A percentile compares a stretch with the other conserved stretches of the same genome.
These are phyloP conservation scores for Fomitopsis pinicola DNA, from an alignment of 1,284 basidiomycete species.

Conservation along the genomic window DNA sequence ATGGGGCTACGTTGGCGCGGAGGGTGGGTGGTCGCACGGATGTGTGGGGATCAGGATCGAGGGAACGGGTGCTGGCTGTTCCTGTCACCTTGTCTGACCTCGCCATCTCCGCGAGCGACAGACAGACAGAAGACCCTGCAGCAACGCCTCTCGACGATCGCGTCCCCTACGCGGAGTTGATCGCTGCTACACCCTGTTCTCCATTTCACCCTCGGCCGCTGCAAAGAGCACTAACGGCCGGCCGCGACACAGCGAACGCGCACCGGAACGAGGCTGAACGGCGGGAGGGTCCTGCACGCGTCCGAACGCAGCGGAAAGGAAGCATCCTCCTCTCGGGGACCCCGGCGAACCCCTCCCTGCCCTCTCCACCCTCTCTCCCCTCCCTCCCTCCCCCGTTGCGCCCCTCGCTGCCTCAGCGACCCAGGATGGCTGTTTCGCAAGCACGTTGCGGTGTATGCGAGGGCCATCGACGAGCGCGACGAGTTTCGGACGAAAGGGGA, in stretches of 20 bases:
- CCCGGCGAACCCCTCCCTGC: too few species aligned
- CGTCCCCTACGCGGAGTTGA: background rate
- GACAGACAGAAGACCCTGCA: too few species aligned
- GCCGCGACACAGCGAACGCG: too few species aligned
- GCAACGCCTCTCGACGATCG: background rate
- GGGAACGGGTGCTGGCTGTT: too few species aligned
- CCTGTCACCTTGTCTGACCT: too few species aligned
- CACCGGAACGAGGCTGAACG: too few species aligned
- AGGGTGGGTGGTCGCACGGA: too few species aligned
- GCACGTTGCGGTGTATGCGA: background rate
- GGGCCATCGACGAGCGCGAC: background rate
- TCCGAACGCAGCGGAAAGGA: too few species aligned
- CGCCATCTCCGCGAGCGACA: too few species aligned
- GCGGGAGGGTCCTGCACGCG: too few species aligned
- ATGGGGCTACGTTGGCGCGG: too few species aligned
- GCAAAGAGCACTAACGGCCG: background rate
- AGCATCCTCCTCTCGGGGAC: background rate
- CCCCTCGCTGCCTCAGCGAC: background rate
- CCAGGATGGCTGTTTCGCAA: background rate
- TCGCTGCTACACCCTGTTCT: too few species aligned
- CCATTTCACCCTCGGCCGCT: background rate
- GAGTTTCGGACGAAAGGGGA: background rate
- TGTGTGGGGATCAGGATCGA: background rate
- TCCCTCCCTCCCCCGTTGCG: background rate
- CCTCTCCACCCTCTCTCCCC: background rate